phyloP scores from a whole-genome alignment of 768 basidiomycete species.

The Russula olivacea region DNA sequence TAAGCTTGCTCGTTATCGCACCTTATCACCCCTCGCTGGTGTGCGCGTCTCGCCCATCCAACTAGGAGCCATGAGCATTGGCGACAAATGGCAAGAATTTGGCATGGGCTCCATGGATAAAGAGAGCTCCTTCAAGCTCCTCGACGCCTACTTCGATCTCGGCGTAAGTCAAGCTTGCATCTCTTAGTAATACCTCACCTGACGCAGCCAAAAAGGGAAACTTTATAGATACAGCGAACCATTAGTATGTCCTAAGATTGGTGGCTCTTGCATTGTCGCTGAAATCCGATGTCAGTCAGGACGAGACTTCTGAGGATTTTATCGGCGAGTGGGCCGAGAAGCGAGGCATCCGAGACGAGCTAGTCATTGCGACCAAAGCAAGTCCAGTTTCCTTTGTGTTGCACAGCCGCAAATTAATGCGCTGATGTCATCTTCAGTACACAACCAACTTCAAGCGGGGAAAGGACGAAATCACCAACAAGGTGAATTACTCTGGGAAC shows the following conservation, averaged over 20 bases:
- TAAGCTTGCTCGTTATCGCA: conserved; percentile 31
- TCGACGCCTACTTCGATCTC: conserved; percentile 36
- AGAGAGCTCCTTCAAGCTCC: conserved; percentile 35
- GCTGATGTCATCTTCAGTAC: conserved; percentile 25
- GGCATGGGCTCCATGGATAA: conserved; percentile 35
- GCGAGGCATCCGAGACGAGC: conserved; percentile 34
- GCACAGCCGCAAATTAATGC: no score
- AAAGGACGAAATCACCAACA: conserved; percentile 26
- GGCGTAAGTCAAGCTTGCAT: conserved; percentile 20
- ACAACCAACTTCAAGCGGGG: conserved; percentile 26
- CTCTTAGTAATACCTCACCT: background rate
- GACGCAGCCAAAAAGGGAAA: conserved; percentile 24
- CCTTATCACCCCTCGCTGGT: conserved; percentile 34
- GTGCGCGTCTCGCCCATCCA: conserved; percentile 36
- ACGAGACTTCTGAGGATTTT: no score
- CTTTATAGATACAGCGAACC: conserved; percentile 36
- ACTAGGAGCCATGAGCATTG: conserved; percentile 37
- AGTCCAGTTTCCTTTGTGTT: background rate
- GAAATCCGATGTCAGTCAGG: no score
- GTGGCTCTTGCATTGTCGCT: no score
- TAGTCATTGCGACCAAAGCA: conserved; percentile 33
- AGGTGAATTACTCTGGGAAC: conserved; percentile 42
- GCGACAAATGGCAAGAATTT: conserved; percentile 34
- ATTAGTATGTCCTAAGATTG: conserved; percentile 33
- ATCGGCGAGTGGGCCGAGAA: conserved; percentile 40